Percentiles rank a stretch among this genome's conserved stretches.
Evolutionary conservation across 2,329 filamentous ascomycete genomes (phyloP).

Genomic region (Fusarium gaditjirri): DNA sequence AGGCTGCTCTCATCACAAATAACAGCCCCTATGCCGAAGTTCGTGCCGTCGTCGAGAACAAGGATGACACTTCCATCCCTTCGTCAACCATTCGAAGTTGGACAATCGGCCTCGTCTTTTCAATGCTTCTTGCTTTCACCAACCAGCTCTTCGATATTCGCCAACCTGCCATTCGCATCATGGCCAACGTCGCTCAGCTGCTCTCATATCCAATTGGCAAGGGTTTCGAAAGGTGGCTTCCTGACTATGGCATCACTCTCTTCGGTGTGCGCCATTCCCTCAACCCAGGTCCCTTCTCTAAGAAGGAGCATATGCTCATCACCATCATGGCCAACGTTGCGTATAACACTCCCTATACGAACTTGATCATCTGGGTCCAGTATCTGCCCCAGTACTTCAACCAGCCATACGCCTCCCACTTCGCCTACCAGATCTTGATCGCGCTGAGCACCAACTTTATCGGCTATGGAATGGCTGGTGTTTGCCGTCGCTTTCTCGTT

Average conservation of each 20-base stretch:
- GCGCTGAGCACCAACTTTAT: slow-evolving; percentile 67
- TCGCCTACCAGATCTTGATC: slow-evolving; percentile 66
- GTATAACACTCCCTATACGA: slow-evolving; percentile 64
- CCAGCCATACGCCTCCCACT: slow-evolving; percentile 62
- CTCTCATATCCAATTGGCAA: slow-evolving; percentile 66
- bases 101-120: slow-evolving; percentile 63
- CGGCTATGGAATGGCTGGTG: slow-evolving; percentile 68
- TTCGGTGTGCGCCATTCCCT: slow-evolving; percentile 59
- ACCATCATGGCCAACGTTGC: slow-evolving; percentile 71
- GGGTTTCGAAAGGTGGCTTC: slow-evolving; percentile 60
- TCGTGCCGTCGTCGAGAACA: slow-evolving; percentile 65
- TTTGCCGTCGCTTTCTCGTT: slow-evolving; percentile 64
- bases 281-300: slow-evolving; percentile 67
- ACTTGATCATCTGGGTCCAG: slow-evolving; percentile 66
- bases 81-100: slow-evolving; percentile 66
- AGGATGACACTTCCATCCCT: slow-evolving; percentile 61
- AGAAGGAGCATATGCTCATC: slow-evolving; percentile 71
- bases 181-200: slow-evolving; percentile 66
- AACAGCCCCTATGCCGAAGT: slow-evolving; percentile 69
- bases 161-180: slow-evolving; percentile 64
- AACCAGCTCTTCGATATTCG: slow-evolving; percentile 70
- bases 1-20: slow-evolving; percentile 64
- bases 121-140: slow-evolving; percentile 59
- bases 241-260: slow-evolving; percentile 60
- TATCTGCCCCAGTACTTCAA: slow-evolving; percentile 64